phyloP scores from a whole-genome alignment of 2,329 filamentous ascomycete species.

The Fusarium temperatum region DNA sequence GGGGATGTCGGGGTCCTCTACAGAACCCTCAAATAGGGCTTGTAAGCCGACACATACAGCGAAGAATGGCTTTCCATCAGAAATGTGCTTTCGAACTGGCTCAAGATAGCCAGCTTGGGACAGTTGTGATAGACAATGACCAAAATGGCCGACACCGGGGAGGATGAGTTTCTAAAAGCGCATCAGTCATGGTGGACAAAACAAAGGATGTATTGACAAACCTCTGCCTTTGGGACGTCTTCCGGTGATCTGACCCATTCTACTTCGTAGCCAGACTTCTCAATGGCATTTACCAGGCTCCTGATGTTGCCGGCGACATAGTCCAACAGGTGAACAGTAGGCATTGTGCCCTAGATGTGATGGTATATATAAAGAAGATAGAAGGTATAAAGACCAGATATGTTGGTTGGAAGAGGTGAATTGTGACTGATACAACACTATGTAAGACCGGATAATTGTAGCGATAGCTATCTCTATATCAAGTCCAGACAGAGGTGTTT shows the following conservation, averaged over 20 bases:
- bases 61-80: constrained; percentile 95
- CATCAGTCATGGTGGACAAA: constrained; percentile 14
- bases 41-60: constrained; percentile 96
- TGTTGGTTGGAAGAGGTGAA: background rate
- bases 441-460: background rate
- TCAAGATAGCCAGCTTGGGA: constrained; percentile 83
- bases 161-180: constrained; percentile 83
- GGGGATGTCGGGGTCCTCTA: constrained; percentile 75
- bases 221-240: constrained; percentile 86
- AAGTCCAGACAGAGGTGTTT: constrained; percentile 6
- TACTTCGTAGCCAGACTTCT: constrained; percentile 91
- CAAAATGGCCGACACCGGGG: constrained; percentile 96
- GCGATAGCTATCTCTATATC: constrained; percentile 27
- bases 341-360: constrained; percentile 61
- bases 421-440: background rate
- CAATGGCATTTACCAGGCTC: constrained; percentile 96
- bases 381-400: constrained; percentile 4
- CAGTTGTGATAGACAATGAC: constrained; percentile 91
- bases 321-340: constrained; percentile 80
- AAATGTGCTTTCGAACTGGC: constrained; percentile 83
- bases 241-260: constrained; percentile 90
- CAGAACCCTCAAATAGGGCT: constrained; percentile 86
- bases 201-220: constrained; percentile 53
- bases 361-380: constrained; percentile 9
- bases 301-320: constrained; percentile 97